These are phyloP conservation scores for Solanum tacnaense DNA, from an alignment of 257 asterid species.

Conservation along the genomic window DNA sequence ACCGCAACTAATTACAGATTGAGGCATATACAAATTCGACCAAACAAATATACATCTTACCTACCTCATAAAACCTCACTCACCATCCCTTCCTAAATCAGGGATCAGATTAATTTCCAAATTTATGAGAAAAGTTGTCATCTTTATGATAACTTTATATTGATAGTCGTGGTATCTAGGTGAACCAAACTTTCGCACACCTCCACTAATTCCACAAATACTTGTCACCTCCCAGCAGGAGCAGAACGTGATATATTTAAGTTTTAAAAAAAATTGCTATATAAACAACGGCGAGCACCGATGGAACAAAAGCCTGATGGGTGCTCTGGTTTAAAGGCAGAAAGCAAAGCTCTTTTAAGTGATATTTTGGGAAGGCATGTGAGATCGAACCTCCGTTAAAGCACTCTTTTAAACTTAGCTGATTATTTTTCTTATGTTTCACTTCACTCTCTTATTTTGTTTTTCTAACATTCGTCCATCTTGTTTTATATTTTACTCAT, in stretches of 20 bases:
- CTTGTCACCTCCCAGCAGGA: background rate
- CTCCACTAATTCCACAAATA: background rate
- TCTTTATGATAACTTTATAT: background rate
- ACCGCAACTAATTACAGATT: background rate
- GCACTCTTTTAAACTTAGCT: background rate
- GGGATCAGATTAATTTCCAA: background rate
- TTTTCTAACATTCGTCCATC: background rate
- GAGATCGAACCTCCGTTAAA: background rate
- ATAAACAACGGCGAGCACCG: background rate
- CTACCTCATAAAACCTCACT: background rate
- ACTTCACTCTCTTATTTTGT: background rate
- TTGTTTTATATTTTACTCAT: background rate
- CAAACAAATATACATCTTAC: background rate
- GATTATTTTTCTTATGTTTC: background rate
- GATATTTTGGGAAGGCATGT: background rate
- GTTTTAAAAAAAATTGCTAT: background rate
- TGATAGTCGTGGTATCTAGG: background rate
- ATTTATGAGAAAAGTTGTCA: background rate
- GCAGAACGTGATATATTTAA: background rate
- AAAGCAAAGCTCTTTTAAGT: background rate
- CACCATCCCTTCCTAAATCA: background rate
- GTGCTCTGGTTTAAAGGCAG: background rate
- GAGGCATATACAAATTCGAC: background rate
- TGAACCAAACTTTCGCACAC: background rate
- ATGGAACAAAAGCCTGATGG: background rate